Conservation (phyloP, 192 early-diverging fungal species). For the Neocallimastix lanati region DNA sequence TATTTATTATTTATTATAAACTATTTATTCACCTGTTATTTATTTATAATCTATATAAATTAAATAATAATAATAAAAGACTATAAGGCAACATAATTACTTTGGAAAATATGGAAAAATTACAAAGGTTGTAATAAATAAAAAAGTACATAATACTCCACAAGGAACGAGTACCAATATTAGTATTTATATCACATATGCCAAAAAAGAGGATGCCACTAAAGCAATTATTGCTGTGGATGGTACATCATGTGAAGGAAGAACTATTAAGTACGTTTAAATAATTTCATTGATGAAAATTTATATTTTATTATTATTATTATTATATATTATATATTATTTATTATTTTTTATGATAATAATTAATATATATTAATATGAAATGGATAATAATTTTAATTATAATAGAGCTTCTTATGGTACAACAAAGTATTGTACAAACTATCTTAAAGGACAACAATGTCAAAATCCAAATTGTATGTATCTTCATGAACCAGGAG, state of each 20-base stretch:
- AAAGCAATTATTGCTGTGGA: slow-evolving; percentile 84
- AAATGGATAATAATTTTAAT: too few relatives aligned
- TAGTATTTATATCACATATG: slow-evolving; percentile 89
- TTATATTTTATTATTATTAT: background rate
- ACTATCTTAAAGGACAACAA: slow-evolving; percentile 71
- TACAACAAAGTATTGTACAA: slow-evolving; percentile 96
- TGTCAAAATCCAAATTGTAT: slow-evolving; percentile 91
- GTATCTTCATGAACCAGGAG: slow-evolving; percentile 84
- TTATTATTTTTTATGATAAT: too few relatives aligned
- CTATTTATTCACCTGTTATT: too few relatives aligned
- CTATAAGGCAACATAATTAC: slow-evolving; percentile 69
- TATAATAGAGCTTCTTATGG: slow-evolving; percentile 85
- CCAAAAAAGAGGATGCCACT: slow-evolving; percentile 77
- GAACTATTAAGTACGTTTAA: slow-evolving; percentile 43
- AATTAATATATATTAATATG: too few relatives aligned
- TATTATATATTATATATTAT: too few relatives aligned
- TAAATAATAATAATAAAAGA: slow-evolving; percentile 17
- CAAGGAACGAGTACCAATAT: background rate
- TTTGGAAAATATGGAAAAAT: slow-evolving; percentile 99
- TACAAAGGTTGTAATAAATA: slow-evolving; percentile 75
- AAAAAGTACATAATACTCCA: background rate
- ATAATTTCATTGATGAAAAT: background rate
- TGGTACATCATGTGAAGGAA: slow-evolving; percentile 69
- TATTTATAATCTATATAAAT: too few relatives aligned
- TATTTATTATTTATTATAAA: too few relatives aligned